Conservation (phyloP, 495 filamentous ascomycete genomes). For the Penicillium malachiteum region DNA sequence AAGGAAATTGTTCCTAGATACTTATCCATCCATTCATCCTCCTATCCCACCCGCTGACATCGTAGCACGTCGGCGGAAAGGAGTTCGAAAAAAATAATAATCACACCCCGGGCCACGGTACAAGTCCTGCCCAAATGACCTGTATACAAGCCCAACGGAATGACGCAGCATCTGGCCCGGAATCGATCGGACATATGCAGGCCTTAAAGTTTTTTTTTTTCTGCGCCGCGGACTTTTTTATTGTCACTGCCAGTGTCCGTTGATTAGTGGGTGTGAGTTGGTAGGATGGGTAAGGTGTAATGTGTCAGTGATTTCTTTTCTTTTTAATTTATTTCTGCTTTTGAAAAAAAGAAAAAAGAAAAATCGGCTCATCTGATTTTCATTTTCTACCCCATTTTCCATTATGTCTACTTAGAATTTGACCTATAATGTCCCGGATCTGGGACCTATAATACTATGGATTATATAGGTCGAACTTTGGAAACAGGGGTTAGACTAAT, state of each 20-base stretch:
- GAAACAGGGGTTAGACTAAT: background rate
- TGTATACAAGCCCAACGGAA: slow-evolving; percentile 2
- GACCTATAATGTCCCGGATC: background rate
- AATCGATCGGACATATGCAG: slow-evolving; percentile 8
- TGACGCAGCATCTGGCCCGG: slow-evolving; percentile 7
- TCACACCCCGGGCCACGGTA: background rate
- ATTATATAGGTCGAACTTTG: background rate
- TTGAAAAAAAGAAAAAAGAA: background rate
- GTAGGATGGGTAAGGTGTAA: background rate
- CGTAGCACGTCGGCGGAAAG: background rate
- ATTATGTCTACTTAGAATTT: background rate
- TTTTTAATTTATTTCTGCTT: background rate
- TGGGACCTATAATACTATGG: background rate
- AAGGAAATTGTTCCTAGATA: background rate
- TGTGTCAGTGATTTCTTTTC: background rate
- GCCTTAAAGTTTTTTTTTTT: slow-evolving; percentile 1
- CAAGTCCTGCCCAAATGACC: background rate
- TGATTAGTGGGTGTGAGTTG: background rate
- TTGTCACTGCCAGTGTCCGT: background rate
- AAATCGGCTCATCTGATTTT: too few species aligned
- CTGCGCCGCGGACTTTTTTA: background rate
- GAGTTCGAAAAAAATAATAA: background rate
- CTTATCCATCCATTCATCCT: background rate
- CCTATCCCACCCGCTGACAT: background rate
- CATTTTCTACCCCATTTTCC: background rate